Conservation (phyloP, 1,284 basidiomycete genomes). For the Mycena citricolor region DNA sequence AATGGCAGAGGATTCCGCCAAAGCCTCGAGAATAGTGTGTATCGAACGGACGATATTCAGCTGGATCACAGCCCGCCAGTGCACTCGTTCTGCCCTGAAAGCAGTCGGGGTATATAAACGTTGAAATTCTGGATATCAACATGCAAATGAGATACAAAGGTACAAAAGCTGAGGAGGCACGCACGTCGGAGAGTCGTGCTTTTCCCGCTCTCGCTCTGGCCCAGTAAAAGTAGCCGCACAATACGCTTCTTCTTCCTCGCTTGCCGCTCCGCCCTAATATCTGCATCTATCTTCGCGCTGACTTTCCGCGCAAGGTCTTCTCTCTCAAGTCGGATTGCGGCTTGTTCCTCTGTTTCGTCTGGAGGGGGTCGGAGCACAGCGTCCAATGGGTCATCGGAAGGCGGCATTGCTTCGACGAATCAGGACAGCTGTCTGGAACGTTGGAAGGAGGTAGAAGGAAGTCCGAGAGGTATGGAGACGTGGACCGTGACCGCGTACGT, state of each 20-base stretch:
- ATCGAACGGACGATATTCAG: conserved; percentile 77
- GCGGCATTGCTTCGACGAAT: too few species aligned
- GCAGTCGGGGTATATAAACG: conserved; percentile 74
- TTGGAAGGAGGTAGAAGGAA: too few species aligned
- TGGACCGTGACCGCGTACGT: too few species aligned
- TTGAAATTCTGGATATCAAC: conserved; percentile 69
- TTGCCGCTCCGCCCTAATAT: conserved; percentile 60
- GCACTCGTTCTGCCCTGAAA: conserved; percentile 68
- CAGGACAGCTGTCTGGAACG: too few species aligned
- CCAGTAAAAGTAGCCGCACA: conserved; percentile 65
- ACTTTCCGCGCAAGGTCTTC: conserved; percentile 64
- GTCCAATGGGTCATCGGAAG: conserved; percentile 60
- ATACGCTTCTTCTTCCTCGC: conserved; percentile 60
- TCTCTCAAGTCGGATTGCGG: conserved; percentile 46
- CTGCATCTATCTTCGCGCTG: conserved; percentile 67
- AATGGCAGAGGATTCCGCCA: too few species aligned
- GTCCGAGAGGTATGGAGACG: too few species aligned
- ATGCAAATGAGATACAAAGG: conserved; percentile 13
- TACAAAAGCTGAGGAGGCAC: conserved; percentile 30
- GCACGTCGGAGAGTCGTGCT: conserved; percentile 74
- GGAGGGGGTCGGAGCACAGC: conserved; percentile 58
- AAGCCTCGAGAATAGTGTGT: conserved; percentile 67
- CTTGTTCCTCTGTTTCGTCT: conserved; percentile 59
- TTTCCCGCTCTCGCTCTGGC: conserved; percentile 78
- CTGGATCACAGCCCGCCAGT: conserved; percentile 79